Percentiles rank a stretch among this genome's conserved stretches.
Evolutionary conservation across 2,329 filamentous ascomycete species (phyloP).

Genomic region (Monilinia fructigena): DNA sequence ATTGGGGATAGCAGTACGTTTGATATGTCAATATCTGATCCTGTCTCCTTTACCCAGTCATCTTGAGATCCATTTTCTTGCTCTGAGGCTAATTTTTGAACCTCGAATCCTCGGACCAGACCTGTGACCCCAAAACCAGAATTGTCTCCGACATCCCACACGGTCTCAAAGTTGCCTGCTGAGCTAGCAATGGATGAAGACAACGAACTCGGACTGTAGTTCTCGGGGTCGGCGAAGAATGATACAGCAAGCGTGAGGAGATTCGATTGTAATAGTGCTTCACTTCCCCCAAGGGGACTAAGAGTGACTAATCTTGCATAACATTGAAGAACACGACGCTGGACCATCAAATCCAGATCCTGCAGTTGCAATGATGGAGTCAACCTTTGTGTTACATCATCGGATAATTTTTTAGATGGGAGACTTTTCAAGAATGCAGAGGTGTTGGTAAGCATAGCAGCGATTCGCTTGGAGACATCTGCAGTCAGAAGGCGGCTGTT

Average conservation of each 20-base stretch:
- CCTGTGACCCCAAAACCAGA: conserved; percentile 92
- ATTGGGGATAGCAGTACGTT: conserved; percentile 65
- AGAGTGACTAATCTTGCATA: conserved; percentile 89
- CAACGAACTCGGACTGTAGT: conserved; percentile 78
- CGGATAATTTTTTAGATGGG: conserved; percentile 77
- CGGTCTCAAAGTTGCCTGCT: conserved; percentile 83
- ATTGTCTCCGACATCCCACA: conserved; percentile 95
- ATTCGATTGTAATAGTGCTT: conserved; percentile 87
- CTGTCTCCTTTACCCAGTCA: conserved; percentile 54
- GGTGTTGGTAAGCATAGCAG: conserved; percentile 92
- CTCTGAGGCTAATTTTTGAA: conserved; percentile 69
- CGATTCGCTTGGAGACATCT: conserved; percentile 89
- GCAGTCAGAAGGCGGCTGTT: conserved; percentile 89
- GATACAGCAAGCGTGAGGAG: conserved; percentile 85
- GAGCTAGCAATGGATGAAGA: conserved; percentile 90
- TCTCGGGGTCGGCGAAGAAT: conserved; percentile 89
- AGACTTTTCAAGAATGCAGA: conserved; percentile 84
- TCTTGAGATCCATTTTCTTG: conserved; percentile 53
- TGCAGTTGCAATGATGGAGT: conserved; percentile 83
- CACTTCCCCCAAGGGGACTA: conserved; percentile 79
- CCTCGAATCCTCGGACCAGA: conserved; percentile 73
- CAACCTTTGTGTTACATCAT: conserved; percentile 81
- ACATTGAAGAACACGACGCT: conserved; percentile 88
- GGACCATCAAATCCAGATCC: conserved; percentile 90
- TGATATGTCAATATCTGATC: conserved; percentile 65